Conservation (phyloP, 148 eudicot species). For the Bassia scoparia region DNA sequence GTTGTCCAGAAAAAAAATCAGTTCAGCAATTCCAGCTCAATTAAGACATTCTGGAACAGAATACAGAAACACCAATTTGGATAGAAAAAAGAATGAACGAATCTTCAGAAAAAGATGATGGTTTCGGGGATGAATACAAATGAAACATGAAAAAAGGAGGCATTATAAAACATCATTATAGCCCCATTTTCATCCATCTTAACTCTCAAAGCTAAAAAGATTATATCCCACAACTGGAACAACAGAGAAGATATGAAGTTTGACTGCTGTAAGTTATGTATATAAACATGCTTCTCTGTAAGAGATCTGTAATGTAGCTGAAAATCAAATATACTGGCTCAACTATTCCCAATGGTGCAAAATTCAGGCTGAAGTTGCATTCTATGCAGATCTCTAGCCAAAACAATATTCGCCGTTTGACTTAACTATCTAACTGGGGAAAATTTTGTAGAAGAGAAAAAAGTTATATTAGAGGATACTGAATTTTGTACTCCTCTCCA, state of each 20-base stretch:
- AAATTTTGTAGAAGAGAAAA: neutral
- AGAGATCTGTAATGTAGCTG: slow-evolving; percentile 17
- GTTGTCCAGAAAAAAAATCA: neutral
- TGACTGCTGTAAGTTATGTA: slow-evolving; percentile 10
- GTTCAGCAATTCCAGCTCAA: neutral
- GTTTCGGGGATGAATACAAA: slow-evolving; percentile 10
- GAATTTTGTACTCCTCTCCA: slow-evolving; percentile 82
- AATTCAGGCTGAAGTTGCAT: slow-evolving; percentile 16
- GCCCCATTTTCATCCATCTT: slow-evolving; percentile 11
- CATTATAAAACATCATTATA: slow-evolving; percentile 15
- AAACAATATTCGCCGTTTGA: slow-evolving; percentile 11
- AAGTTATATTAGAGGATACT: slow-evolving; percentile 51
- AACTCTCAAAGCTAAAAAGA: slow-evolving; percentile 2
- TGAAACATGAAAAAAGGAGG: slow-evolving; percentile 1
- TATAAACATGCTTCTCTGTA: slow-evolving; percentile 15
- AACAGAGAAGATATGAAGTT: slow-evolving; percentile 13
- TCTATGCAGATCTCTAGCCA: slow-evolving; percentile 22
- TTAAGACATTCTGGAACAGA: neutral
- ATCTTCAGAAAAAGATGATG: slow-evolving; percentile 13
- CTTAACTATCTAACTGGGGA: slow-evolving; percentile 10
- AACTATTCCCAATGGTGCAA: slow-evolving; percentile 1
- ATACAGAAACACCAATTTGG: neutral
- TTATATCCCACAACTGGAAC: slow-evolving; percentile 14
- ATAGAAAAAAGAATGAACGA: slow-evolving; percentile 23
- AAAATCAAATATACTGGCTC: slow-evolving; percentile 6